These are phyloP conservation scores for Chytriomyces sp. DNA, from an alignment of 192 early-diverging fungal genomes.

Conservation along the genomic window DNA sequence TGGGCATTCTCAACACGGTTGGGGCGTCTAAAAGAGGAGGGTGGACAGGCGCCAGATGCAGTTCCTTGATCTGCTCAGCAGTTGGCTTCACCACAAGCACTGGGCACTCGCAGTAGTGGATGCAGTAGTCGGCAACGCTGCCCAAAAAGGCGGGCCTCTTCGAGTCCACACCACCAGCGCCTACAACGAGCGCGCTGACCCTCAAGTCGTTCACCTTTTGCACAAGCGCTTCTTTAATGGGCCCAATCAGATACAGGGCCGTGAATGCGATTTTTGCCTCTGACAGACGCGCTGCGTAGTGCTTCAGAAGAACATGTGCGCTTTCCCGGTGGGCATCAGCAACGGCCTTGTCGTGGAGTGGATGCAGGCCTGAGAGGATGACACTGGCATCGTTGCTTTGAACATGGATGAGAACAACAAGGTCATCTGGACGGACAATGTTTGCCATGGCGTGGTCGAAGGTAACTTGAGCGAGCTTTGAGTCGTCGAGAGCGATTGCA, in stretches of 20 bases:
- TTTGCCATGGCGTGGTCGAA: constrained; percentile 44
- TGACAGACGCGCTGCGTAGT: background rate
- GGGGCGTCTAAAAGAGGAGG: background rate
- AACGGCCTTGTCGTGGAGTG: background rate
- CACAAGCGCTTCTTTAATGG: background rate
- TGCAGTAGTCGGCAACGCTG: constrained; percentile 20
- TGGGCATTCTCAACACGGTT: background rate
- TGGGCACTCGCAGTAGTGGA: constrained; percentile 26
- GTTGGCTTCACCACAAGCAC: constrained; percentile 28
- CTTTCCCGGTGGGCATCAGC: background rate
- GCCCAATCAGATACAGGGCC: background rate
- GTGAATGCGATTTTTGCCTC: background rate
- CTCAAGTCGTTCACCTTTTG: constrained; percentile 3
- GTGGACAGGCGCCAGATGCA: background rate
- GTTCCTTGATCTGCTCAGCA: background rate
- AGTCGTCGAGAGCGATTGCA: constrained; percentile 41
- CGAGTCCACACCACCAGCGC: background rate
- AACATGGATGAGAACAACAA: constrained; percentile 39
- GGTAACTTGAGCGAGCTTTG: constrained; percentile 26
- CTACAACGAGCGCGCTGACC: background rate
- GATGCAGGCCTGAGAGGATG: background rate
- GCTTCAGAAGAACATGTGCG: constrained; percentile 1
- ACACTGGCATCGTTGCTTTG: background rate
- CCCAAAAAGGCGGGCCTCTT: background rate
- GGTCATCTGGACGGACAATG: constrained; percentile 37